phyloP scores from a whole-genome alignment of 2,329 filamentous ascomycete genomes.

The Colletotrichum camelliae region DNA sequence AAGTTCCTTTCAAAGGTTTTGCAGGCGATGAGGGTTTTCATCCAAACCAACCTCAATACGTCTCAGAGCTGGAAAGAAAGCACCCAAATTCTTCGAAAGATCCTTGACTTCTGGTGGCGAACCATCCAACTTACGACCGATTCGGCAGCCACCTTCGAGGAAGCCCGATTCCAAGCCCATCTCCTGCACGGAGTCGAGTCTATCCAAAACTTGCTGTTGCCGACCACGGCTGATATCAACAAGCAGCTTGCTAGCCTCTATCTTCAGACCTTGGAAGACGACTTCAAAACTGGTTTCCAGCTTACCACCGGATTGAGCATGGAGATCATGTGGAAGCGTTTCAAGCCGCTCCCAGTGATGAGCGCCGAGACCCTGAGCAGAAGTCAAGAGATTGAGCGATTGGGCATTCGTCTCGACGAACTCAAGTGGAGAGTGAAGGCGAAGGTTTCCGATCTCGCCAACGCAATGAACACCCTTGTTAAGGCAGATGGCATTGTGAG shows the following conservation, averaged over 20 bases:
- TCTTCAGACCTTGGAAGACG: slow-evolving; percentile 49
- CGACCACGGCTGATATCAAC: slow-evolving; percentile 29
- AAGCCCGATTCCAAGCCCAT: slow-evolving; percentile 69
- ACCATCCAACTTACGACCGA: slow-evolving; percentile 54
- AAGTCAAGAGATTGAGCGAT: slow-evolving; percentile 55
- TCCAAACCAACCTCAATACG: slow-evolving; percentile 37
- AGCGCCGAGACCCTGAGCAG: slow-evolving; percentile 50
- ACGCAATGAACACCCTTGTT: slow-evolving; percentile 59
- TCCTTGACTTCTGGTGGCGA: slow-evolving; percentile 61
- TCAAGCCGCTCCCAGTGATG: slow-evolving; percentile 68
- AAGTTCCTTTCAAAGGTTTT: slow-evolving; percentile 55
- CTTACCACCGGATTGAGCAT: slow-evolving; percentile 79
- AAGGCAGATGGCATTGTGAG: slow-evolving; percentile 63
- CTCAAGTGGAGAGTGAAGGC: slow-evolving; percentile 64
- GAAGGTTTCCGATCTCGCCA: slow-evolving; percentile 55
- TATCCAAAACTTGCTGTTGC: slow-evolving; percentile 38
- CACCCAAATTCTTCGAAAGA: slow-evolving; percentile 36
- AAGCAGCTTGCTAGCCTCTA: slow-evolving; percentile 45
- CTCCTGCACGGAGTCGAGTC: slow-evolving; percentile 55
- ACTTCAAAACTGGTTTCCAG: slow-evolving; percentile 74
- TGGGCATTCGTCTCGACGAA: slow-evolving; percentile 65
- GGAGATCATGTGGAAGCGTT: slow-evolving; percentile 76
- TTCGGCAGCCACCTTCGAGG: slow-evolving; percentile 54
- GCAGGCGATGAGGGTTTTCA: slow-evolving; percentile 45
- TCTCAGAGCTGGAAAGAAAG: slow-evolving; percentile 37